phyloP scores from a whole-genome alignment of 495 filamentous ascomycete species.

The Penicillium robsamsonii region DNA sequence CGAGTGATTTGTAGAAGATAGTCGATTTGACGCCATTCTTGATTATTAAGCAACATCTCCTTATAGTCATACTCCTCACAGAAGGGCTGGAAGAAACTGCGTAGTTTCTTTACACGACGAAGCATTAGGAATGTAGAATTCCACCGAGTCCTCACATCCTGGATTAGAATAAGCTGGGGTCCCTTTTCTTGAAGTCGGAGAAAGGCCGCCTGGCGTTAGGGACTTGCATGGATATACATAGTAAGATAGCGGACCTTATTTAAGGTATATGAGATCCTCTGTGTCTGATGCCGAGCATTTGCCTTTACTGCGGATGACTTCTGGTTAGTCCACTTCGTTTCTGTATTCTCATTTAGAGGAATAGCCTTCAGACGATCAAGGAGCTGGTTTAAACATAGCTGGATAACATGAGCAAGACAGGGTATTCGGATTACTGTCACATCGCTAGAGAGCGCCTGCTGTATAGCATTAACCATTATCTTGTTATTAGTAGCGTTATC shows the following conservation, averaged over 20 bases:
- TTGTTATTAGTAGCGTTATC: conserved; percentile 3
- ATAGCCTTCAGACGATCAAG: neutral
- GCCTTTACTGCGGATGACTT: neutral
- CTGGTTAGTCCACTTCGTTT: conserved; percentile 2
- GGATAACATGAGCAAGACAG: neutral
- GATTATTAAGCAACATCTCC: conserved; percentile 5
- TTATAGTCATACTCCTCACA: too few species aligned
- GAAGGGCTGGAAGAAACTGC: neutral
- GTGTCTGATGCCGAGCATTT: neutral
- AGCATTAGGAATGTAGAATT: conserved; percentile 9
- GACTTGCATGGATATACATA: conserved; percentile 4
- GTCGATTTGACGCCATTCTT: conserved; percentile 3
- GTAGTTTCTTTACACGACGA: neutral
- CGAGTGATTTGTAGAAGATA: conserved; percentile 4
- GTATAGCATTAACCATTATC: neutral
- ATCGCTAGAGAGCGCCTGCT: neutral
- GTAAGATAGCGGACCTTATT: conserved; percentile 8
- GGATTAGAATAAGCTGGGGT: neutral
- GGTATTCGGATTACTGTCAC: conserved; percentile 1
- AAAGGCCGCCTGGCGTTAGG: neutral
- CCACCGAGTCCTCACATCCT: conserved; percentile 2
- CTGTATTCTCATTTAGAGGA: neutral
- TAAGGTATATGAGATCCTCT: neutral
- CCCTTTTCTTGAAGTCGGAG: neutral
- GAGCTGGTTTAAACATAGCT: neutral